Base-by-base conservation (phyloP, 352 stramenopile genomes). In the Phytophthora hibernalis region DNA sequence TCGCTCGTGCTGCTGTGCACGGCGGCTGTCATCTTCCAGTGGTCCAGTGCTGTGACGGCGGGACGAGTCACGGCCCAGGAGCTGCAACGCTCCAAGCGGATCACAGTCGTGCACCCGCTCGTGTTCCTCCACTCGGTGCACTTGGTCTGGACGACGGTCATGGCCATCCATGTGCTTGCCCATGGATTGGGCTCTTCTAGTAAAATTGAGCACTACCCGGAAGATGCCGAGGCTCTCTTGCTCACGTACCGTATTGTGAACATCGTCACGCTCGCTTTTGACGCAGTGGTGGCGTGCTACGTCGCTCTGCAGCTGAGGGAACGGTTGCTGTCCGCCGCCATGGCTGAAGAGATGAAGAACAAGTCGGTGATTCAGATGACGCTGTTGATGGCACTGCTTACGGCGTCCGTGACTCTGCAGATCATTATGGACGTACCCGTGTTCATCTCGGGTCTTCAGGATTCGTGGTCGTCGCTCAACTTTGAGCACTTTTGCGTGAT, bases 301-400 rank as follows among this genome's bases (percentile, higher is more conserved):
- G 76, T 92, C 5, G 73, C 81, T 3, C 24, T 74, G 11, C 80
- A 84, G 35, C 54, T 92, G 21, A 70, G 76, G 40, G 52, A 76
- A 30, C 51, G 83, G 33, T 58, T 92, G 44, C 62, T 89, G 11
- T 74, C 79, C 18, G 83, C 81, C 20, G 83, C 83, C 6, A 89
- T 92, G 81, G 70, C 81, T 0, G 83, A 92, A 43, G 76, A 92
- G 31, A 90, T 92, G 81, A 92, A 90, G 72, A 68, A 72, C 18
- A 92, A 92, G 63, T 89, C 81, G 33, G 77, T 89, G 31, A 67
- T 83, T 30, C 83, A 92, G 66, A 89, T 92, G 79, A 84, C 74
- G 43, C 68, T 89, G 51, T 65, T 92, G 0, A 84, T 90, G 67
- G 45, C 63, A 2, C 45, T 71, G 13, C 70, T 92, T 9, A 83